phyloP scores from a whole-genome alignment of 1,284 basidiomycete genomes.

The Ganoderma sinense region DNA sequence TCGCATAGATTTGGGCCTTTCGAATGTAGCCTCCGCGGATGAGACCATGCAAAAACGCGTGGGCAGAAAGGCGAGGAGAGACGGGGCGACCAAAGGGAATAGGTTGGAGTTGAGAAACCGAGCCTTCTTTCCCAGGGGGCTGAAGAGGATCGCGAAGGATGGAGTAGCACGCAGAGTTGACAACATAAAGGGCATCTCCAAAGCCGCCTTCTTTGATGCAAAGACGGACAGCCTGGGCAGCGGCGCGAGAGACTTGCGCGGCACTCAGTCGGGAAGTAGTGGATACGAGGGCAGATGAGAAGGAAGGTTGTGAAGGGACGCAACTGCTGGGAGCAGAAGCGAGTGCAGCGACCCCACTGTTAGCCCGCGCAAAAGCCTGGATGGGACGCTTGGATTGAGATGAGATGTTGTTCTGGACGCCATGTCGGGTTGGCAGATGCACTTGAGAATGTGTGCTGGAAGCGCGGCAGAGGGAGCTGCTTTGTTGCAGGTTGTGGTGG shows the following conservation, averaged over 20 bases:
- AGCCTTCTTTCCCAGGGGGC: background rate
- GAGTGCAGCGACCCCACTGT: constrained; percentile 3
- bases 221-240: constrained; percentile 60
- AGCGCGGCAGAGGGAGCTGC: background rate
- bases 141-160: constrained; percentile 28
- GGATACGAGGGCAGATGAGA: constrained; percentile 8
- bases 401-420: background rate
- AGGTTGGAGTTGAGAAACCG: constrained; percentile 37
- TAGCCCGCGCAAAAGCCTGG: background rate
- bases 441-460: background rate
- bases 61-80: constrained; percentile 64
- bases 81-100: constrained; percentile 58
- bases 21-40: constrained; percentile 56
- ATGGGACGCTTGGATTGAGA: constrained; percentile 6
- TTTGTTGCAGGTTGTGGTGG: background rate
- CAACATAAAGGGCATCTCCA: constrained; percentile 59
- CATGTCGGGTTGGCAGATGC: background rate
- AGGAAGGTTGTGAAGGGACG: background rate
- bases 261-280: constrained; percentile 37
- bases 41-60: constrained; percentile 69
- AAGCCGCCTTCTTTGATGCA: constrained; percentile 52
- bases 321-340: background rate
- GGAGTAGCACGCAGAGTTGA: constrained; percentile 64
- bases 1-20: constrained; percentile 57
- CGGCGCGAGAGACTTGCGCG: constrained; percentile 58